Evolutionary conservation across 257 asterid genomes (phyloP).

Genomic region (Perilla frutescens): DNA sequence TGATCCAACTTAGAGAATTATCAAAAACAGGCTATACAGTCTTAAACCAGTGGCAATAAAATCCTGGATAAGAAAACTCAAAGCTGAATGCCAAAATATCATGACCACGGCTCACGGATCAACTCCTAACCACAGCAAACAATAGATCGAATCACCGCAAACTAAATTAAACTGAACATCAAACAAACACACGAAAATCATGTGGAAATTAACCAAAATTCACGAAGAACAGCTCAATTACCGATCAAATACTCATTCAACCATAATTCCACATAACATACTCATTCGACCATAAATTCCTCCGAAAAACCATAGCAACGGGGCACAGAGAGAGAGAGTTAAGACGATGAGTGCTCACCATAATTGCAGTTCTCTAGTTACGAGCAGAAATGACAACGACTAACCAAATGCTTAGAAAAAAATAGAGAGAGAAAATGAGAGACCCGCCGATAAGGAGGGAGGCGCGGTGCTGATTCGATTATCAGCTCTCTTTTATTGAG

Average conservation of each 20-base stretch:
- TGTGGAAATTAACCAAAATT: neutral
- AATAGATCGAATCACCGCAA: constrained; percentile 22
- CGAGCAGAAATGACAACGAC: constrained; percentile 9
- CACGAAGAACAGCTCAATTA: constrained; percentile 5
- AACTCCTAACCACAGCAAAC: constrained; percentile 9
- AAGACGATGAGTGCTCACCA: constrained; percentile 35
- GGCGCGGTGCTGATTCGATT: constrained; percentile 22
- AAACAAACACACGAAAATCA: constrained; percentile 4
- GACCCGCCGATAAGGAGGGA: constrained; percentile 22
- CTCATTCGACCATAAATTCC: neutral
- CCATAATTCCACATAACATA: constrained; percentile 1
- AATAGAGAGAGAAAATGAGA: constrained; percentile 21
- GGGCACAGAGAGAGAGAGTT: neutral
- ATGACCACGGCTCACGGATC: neutral
- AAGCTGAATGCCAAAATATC: neutral
- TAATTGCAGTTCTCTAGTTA: constrained; percentile 6
- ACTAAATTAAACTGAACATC: constrained; percentile 11
- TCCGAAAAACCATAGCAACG: neutral
- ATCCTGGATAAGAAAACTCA: neutral
- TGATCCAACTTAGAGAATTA: neutral
- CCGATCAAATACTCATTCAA: constrained; percentile 14
- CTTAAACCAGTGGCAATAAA: neutral
- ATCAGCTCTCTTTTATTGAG: constrained; percentile 26
- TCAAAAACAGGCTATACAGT: neutral
- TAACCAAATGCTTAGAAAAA: neutral